Percentiles rank a stretch among this genome's conserved stretches.
Conservation (phyloP, 2,329 filamentous ascomycete genomes). For the Trichothecium sympodiale region DNA sequence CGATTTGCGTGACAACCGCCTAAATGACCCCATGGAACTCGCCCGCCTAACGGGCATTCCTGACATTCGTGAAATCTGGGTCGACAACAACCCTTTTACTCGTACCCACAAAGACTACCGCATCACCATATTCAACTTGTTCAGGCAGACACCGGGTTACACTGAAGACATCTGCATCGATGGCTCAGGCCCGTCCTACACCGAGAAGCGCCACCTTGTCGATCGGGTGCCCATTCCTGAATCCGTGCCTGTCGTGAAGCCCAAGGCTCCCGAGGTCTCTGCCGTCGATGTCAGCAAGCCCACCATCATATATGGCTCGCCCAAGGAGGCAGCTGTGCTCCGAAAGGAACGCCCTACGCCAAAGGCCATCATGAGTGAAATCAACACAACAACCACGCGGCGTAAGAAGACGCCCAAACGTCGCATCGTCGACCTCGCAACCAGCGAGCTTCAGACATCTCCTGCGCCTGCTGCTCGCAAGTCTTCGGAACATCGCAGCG, state of each 20-base stretch:
- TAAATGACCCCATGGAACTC: constrained; percentile 85
- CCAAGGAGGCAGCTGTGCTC: constrained; percentile 35
- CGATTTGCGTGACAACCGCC: constrained; percentile 79
- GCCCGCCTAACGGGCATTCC: constrained; percentile 84
- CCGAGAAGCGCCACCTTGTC: constrained; percentile 73
- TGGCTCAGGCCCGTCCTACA: constrained; percentile 68
- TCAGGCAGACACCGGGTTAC: constrained; percentile 81
- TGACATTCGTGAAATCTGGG: constrained; percentile 85
- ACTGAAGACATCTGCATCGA: constrained; percentile 87
- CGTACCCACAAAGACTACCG: constrained; percentile 79
- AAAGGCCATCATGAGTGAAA: constrained; percentile 44
- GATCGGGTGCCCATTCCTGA: constrained; percentile 70
- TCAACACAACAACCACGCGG: constrained; percentile 46
- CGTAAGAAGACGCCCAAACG: constrained; percentile 50
- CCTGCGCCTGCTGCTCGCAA: constrained; percentile 16
- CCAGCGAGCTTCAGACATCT: constrained; percentile 27
- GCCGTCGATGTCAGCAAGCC: constrained; percentile 59
- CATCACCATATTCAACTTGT: constrained; percentile 89
- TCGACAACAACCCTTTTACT: constrained; percentile 84
- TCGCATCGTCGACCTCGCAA: constrained; percentile 54
- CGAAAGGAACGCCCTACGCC: constrained; percentile 49
- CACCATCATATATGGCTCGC: constrained; percentile 42
- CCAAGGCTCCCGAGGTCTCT: constrained; percentile 49
- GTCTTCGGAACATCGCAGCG: constrained; percentile 9
- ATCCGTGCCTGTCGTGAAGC: constrained; percentile 67